Evolutionary conservation across 768 basidiomycete species (phyloP), one percentile per base, ranked within the genome.

Genomic region (Rhodotorula graminis): DNA sequence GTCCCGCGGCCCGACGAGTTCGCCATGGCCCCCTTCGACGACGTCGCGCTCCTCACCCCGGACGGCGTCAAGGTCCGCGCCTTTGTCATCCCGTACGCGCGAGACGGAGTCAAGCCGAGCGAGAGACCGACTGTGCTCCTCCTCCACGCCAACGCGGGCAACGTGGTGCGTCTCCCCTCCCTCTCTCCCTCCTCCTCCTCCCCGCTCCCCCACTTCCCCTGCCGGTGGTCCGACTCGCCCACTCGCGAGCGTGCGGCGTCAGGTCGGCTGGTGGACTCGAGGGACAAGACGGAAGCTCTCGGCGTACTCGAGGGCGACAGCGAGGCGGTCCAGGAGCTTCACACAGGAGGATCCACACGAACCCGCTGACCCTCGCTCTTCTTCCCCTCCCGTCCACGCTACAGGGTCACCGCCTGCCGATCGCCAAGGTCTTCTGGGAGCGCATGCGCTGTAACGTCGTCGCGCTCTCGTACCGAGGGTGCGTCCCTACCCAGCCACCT

Each of bases 391-490:
- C 15, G 53, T 2, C 40, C 14, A 40, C 5, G 9, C 0, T 33
- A 12, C 72, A 76, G 82, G 94, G 95, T 1, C 95, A 98, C 79
- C 86, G 95, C 37, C 86, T 97, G 79, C 95, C 93, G 3, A 83
- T 96, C 40, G 94, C 90, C 0, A 85, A 86, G 62, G 85, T 92
- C 47, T 95, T 97, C 79, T 91, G 86, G 78, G 81, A 87, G 60
- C 86, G 87, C 78, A 88, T 92, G 87, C 85, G 91, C 25, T 96
- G 93, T 80, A 97, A 98, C 79, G 92, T 96, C 7, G 83, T 98
- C 53, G 92, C 97, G 89, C 82, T 95, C 70, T 93, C 90, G 61
- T 99, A 99, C 79, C 83, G 95, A 78, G 93, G 93, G 90, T 91
- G 77, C 69, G 88, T 81, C 50, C 11, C 27, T n/a, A 11, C 14